These are phyloP conservation scores for Lenzites betulinus DNA, from an alignment of 768 basidiomycete genomes.

Conservation along the genomic window DNA sequence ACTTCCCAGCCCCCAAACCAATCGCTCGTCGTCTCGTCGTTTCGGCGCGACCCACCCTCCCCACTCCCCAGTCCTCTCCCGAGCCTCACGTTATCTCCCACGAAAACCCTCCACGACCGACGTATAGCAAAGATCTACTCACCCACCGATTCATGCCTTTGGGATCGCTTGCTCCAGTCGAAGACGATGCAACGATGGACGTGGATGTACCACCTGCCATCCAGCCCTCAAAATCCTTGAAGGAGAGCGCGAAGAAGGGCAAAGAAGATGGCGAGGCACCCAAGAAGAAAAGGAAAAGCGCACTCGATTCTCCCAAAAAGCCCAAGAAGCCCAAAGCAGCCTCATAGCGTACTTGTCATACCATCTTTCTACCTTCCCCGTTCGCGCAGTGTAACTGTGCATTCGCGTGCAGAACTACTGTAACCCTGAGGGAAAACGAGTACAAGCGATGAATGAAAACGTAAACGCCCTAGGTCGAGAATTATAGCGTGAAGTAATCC, in stretches of 20 bases:
- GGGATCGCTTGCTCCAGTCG: conserved; percentile 46
- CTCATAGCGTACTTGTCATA: neutral
- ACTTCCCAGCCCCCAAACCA: conserved; percentile 53
- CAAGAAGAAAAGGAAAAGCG: conserved; percentile 49
- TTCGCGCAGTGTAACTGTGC: neutral
- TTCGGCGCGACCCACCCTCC: conserved; percentile 47
- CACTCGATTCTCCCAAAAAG: conserved; percentile 49
- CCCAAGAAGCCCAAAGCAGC: conserved; percentile 36
- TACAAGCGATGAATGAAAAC: neutral
- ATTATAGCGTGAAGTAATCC: conserved; percentile 14
- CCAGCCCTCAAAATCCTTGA: neutral
- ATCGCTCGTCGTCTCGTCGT: conserved; percentile 62
- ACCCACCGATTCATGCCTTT: conserved; percentile 67
- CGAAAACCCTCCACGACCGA: conserved; percentile 57
- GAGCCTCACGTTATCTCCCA: conserved; percentile 26
- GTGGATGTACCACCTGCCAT: conserved; percentile 19
- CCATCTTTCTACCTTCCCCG: neutral
- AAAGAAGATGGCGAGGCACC: neutral
- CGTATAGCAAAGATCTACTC: conserved; percentile 60
- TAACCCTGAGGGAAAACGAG: neutral
- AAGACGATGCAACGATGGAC: conserved; percentile 29
- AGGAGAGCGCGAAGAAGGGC: neutral
- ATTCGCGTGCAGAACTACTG: neutral
- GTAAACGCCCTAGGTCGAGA: neutral
- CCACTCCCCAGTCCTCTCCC: conserved; percentile 25